phyloP scores from a whole-genome alignment of 148 eudicot genomes.

The Spergularia bocconei region DNA sequence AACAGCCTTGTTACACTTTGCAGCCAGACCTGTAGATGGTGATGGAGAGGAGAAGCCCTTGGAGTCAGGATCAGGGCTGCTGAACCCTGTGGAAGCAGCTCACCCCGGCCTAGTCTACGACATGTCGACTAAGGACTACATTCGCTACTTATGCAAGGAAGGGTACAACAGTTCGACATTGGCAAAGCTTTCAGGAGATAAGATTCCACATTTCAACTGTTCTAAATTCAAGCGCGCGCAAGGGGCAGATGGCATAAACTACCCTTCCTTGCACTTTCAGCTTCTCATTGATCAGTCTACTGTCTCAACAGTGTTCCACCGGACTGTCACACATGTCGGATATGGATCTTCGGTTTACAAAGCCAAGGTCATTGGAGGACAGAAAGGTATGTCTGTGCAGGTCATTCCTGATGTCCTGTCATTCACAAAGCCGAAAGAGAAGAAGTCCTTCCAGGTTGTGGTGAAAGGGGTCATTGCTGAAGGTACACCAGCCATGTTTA shows the following conservation, averaged over 20 bases:
- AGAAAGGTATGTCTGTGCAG: constrained; percentile 35
- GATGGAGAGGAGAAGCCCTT: constrained; percentile 42
- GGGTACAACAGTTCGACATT: constrained; percentile 54
- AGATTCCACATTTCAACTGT: constrained; percentile 41
- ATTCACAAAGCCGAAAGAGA: constrained; percentile 34
- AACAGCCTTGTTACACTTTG: background rate
- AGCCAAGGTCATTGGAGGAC: constrained; percentile 34
- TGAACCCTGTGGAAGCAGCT: constrained; percentile 55
- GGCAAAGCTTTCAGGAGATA: constrained; percentile 34
- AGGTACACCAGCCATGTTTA: constrained; percentile 17
- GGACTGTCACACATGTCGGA: constrained; percentile 70
- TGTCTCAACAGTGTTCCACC: constrained; percentile 39
- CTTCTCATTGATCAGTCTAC: constrained; percentile 6
- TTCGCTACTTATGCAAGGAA: constrained; percentile 60
- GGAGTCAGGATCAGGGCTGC: constrained; percentile 57
- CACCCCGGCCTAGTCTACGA: constrained; percentile 74
- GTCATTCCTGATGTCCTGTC: constrained; percentile 45
- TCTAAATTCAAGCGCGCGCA: constrained; percentile 29
- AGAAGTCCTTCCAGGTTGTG: constrained; percentile 45
- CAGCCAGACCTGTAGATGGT: constrained; percentile 59
- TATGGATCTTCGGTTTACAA: constrained; percentile 30
- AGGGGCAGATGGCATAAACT: constrained; percentile 75
- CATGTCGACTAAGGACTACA: constrained; percentile 43
- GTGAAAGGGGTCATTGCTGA: constrained; percentile 39
- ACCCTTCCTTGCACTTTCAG: constrained; percentile 68